Base-by-base conservation (phyloP, 2,329 filamentous ascomycete species). In the Tolypocladium inflatum region DNA sequence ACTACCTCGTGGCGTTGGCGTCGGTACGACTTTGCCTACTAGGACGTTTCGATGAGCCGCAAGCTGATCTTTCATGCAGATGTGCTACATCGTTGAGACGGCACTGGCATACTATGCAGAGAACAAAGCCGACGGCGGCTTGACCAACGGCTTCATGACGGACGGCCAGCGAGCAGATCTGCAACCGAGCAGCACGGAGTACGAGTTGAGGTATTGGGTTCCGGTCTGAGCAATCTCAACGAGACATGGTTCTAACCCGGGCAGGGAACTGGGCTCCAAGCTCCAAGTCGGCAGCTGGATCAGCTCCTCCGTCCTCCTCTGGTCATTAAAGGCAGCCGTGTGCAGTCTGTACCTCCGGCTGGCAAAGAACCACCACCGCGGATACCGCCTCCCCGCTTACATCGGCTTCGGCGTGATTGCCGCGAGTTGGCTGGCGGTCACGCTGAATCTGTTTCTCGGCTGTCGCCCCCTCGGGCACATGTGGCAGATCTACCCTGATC, bases 181-280 rank as follows among this genome's bases (percentile, higher is more conserved):
- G 23, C 55, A 41, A 2, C 15, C 10, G 5, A 37, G n/a, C 17
- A 21, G 30, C 48, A 5, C 4, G 4, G 48, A 35, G 48, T 51
- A 51, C 30, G 30, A 10, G 9, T 13, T 35, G 19, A 35, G 48
- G 48, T 51, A 51, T 13, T 6, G 11, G 17, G 26, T n/a, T 9
- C 17, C 17, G 8, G 5, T 6, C 3, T 8, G 17, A n/a, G 23
- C 10, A 33, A 9, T 9, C 17, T 8, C 3, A 15, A 17, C 30
- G 9, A n/a, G 8, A 8, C 7, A 17, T 55, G 13, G 42, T 58
- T 42, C 57, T 50, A 13, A n/a, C 21, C 13, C 41, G 48, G 9
- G 5, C 45, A 62, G 60, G 42, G 52, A 57, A 54, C 23, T 58
- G 10, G 60, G 58, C 41, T 60, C 57, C n/a, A 60, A 62, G n/a